Conservation (phyloP, 2,329 filamentous ascomycete genomes). For the Pseudogymnoascus sp. region DNA sequence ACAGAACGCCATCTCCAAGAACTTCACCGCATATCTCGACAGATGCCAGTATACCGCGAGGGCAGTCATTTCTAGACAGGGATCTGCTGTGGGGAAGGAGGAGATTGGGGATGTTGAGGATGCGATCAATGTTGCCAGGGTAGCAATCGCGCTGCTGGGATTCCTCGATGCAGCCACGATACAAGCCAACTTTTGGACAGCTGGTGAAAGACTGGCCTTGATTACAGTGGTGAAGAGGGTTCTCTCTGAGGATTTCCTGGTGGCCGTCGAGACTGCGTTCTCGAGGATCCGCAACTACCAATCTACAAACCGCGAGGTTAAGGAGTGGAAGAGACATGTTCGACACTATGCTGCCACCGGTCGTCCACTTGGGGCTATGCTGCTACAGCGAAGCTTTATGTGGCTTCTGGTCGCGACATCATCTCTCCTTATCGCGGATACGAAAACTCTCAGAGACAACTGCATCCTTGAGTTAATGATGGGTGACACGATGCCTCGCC, state of each 20-base stretch:
- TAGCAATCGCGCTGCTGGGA: constrained; percentile 78
- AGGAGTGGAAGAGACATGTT: constrained; percentile 81
- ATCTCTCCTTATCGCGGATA: constrained; percentile 60
- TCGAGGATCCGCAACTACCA: constrained; percentile 80
- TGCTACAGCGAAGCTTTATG: constrained; percentile 83
- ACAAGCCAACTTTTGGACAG: constrained; percentile 72
- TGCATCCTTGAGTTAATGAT: constrained; percentile 70
- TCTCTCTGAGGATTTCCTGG: constrained; percentile 75
- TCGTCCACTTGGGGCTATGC: constrained; percentile 80
- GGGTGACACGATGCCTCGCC: constrained; percentile 37
- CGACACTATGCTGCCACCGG: constrained; percentile 73
- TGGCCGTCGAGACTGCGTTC: constrained; percentile 79
- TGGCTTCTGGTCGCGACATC: constrained; percentile 71
- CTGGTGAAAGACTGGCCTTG: constrained; percentile 62
- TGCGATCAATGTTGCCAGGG: constrained; percentile 60
- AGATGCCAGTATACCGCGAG: constrained; percentile 58
- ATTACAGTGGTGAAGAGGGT: constrained; percentile 63
- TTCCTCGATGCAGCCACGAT: constrained; percentile 77
- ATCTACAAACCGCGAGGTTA: constrained; percentile 53
- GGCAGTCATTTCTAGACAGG: constrained; percentile 42
- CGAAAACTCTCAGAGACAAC: constrained; percentile 46
- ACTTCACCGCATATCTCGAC: constrained; percentile 62
- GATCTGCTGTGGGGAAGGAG: constrained; percentile 46
- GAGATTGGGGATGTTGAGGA: constrained; percentile 45
- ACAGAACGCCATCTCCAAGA: constrained; percentile 55